Percentiles rank a stretch among this genome's conserved stretches.
Conservation (phyloP, 106 monocot species). For the Allium fistulosum region DNA sequence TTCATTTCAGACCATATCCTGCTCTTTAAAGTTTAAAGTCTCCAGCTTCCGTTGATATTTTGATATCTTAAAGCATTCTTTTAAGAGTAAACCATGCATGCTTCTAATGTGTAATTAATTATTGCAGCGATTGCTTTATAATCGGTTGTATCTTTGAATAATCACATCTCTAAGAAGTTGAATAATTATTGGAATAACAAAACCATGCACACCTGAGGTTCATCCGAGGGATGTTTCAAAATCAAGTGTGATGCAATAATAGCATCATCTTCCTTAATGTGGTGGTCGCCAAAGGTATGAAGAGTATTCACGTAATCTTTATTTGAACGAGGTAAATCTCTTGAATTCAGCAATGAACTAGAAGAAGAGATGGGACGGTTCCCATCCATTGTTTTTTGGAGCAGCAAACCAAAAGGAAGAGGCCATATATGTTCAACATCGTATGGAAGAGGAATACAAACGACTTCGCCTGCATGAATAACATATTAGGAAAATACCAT, state of each 20-base stretch:
- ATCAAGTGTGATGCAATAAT: constrained; percentile 67
- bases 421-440: constrained; percentile 66
- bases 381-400: constrained; percentile 64
- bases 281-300: constrained; percentile 31
- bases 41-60: too few species aligned
- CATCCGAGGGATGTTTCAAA: constrained; percentile 78
- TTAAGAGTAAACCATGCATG: too few species aligned
- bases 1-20: too few species aligned
- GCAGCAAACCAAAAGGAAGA: constrained; percentile 78
- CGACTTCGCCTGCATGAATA: constrained; percentile 56
- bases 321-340: constrained; percentile 42
- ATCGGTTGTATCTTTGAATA: too few species aligned
- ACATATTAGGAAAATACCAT: neutral
- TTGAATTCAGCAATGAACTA: constrained; percentile 39
- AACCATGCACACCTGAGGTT: constrained; percentile 59
- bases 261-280: constrained; percentile 36
- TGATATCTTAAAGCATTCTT: too few species aligned
- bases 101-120: too few species aligned
- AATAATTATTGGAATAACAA: too few species aligned
- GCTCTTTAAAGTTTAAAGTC: too few species aligned
- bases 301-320: constrained; percentile 42
- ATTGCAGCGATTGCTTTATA: too few species aligned
- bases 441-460: constrained; percentile 64
- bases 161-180: too few species aligned
- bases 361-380: constrained; percentile 34